Percentiles rank a stretch among this genome's conserved stretches.
phyloP scores from a whole-genome alignment of 2,329 filamentous ascomycete species.

The Claviceps maximensis region DNA sequence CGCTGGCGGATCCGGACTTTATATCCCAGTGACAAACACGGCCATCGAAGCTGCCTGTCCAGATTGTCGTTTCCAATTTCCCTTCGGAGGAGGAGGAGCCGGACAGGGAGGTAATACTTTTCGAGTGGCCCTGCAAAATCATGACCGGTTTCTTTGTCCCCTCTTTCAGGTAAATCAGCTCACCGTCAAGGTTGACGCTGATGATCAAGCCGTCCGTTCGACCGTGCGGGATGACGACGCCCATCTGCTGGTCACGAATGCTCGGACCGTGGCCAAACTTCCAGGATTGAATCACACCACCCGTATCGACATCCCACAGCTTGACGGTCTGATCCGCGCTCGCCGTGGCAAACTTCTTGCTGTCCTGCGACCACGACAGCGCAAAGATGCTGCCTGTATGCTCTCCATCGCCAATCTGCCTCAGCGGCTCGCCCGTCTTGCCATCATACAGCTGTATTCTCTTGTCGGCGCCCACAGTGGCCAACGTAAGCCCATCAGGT shows the following conservation, averaged over 20 bases:
- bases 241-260: conserved; percentile 79
- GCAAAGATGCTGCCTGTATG: conserved; percentile 91
- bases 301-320: conserved; percentile 79
- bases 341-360: conserved; percentile 74
- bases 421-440: conserved; percentile 77
- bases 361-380: conserved; percentile 80
- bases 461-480: conserved; percentile 85
- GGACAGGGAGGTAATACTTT: conserved; percentile 67
- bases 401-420: conserved; percentile 64
- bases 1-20: conserved; percentile 50
- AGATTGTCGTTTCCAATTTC: conserved; percentile 49
- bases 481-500: conserved; percentile 68
- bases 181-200: conserved; percentile 74
- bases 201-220: conserved; percentile 79
- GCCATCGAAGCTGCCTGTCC: conserved; percentile 88
- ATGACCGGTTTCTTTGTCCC: conserved; percentile 55
- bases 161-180: conserved; percentile 77
- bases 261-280: conserved; percentile 66
- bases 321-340: conserved; percentile 92
- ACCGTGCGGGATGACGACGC: conserved; percentile 77
- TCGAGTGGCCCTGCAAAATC: conserved; percentile 78
- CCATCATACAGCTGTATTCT: conserved; percentile 92
- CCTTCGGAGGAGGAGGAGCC: conserved; percentile 26
- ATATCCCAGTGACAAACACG: conserved; percentile 76
- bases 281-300: conserved; percentile 71